A percentile compares a stretch with the other conserved stretches of the same genome.
These are phyloP conservation scores for Boletus sp. DNA, from an alignment of 768 basidiomycete genomes.

Conservation along the genomic window DNA sequence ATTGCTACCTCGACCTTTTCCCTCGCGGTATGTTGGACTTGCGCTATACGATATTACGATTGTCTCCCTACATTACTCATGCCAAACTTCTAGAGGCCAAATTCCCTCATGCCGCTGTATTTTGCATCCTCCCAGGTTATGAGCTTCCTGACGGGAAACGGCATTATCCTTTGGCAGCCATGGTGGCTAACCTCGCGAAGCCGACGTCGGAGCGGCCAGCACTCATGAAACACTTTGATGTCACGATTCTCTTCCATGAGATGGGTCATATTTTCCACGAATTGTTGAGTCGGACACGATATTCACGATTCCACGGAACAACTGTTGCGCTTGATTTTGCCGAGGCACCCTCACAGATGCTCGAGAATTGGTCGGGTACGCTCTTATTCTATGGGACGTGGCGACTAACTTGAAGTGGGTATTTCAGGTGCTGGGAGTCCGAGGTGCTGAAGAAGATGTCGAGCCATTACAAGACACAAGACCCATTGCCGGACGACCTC, in stretches of 20 bases:
- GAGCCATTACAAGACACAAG: conserved; percentile 67
- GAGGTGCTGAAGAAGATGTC: conserved; percentile 73
- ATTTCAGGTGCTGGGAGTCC: conserved; percentile 70
- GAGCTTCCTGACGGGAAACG: conserved; percentile 51
- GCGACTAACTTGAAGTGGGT: not conserved
- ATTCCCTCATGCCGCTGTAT: conserved; percentile 82
- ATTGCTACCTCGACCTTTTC: conserved; percentile 84
- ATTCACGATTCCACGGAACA: conserved; percentile 77
- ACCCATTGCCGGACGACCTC: conserved; percentile 60
- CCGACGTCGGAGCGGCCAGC: conserved; percentile 74
- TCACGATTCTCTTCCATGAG: conserved; percentile 87
- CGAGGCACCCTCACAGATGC: conserved; percentile 89
- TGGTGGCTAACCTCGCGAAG: conserved; percentile 89
- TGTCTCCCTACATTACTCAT: not conserved
- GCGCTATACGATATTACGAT: not conserved
- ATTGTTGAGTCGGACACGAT: conserved; percentile 65
- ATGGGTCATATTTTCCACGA: conserved; percentile 74
- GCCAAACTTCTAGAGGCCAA: conserved; percentile 48
- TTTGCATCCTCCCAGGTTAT: conserved; percentile 67
- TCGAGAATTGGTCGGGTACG: conserved; percentile 70
- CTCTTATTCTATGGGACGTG: not conserved
- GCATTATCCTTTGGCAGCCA: conserved; percentile 69
- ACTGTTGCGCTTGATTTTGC: conserved; percentile 76
- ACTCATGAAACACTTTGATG: conserved; percentile 80
- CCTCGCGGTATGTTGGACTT: conserved; percentile 56